These are phyloP conservation scores for Myrica gale DNA, from an alignment of 306 rosid genomes.

Conservation along the genomic window DNA sequence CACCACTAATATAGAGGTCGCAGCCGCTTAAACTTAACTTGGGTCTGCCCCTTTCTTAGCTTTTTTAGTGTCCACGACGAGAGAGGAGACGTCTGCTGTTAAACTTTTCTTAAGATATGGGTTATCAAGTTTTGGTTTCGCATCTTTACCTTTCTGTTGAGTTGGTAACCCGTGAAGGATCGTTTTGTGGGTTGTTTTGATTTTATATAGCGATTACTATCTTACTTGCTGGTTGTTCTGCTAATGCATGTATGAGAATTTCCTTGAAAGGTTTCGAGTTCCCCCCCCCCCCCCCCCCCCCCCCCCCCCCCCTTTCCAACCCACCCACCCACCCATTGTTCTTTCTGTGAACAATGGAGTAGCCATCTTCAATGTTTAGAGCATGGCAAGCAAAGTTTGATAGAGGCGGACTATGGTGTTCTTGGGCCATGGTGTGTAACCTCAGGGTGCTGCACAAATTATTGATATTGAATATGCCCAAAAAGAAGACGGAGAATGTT, in stretches of 20 bases:
- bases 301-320: too few species aligned
- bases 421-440: not conserved
- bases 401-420: not conserved
- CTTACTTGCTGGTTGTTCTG: not conserved
- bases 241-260: too few species aligned
- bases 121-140: not conserved
- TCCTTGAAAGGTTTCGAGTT: not conserved
- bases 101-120: not conserved
- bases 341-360: not conserved
- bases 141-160: not conserved
- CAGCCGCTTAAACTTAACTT: constrained; percentile 13
- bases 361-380: too few species aligned
- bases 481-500: not conserved
- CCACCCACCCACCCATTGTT: not conserved
- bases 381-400: not conserved
- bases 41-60: not conserved
- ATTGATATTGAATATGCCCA: not conserved
- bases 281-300: too few species aligned
- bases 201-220: not conserved
- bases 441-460: not conserved
- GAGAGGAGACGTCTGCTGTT: not conserved
- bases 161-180: not conserved
- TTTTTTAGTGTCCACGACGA: not conserved
- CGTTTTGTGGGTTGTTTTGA: not conserved
- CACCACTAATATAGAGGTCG: constrained; percentile 28